Evolutionary conservation across 352 stramenopile species (phyloP).

Genomic region (Globisporangium splendens): DNA sequence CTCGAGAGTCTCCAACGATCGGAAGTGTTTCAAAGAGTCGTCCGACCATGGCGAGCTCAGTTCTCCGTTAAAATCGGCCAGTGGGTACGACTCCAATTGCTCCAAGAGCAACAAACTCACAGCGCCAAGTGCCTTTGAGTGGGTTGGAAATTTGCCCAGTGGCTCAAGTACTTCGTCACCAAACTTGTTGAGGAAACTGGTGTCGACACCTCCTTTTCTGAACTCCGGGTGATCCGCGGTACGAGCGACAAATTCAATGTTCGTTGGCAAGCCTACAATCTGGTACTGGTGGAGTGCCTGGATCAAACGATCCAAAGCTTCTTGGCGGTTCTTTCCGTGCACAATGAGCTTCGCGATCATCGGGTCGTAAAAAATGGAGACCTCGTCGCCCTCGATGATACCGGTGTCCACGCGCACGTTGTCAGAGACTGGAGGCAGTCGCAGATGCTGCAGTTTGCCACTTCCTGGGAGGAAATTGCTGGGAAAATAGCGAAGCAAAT

Average conservation of each 20-base stretch:
- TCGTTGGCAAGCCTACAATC: constrained; percentile 91
- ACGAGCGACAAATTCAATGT: constrained; percentile 93
- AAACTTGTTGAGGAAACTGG: constrained; percentile 92
- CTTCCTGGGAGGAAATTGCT: constrained; percentile 91
- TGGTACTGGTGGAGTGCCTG: constrained; percentile 89
- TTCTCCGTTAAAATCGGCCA: constrained; percentile 37
- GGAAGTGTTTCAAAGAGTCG: constrained; percentile 49
- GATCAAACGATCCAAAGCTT: constrained; percentile 83
- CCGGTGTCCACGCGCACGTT: constrained; percentile 88
- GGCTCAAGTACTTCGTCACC: constrained; percentile 77
- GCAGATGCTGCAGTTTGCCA: constrained; percentile 80
- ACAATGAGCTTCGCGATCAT: constrained; percentile 95
- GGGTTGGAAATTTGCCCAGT: constrained; percentile 39
- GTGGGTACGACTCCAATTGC: constrained; percentile 31
- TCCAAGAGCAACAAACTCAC: constrained; percentile 74
- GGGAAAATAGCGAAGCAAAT: not conserved
- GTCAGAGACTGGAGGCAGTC: constrained; percentile 63
- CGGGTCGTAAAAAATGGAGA: constrained; percentile 93
- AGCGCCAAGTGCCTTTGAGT: constrained; percentile 72
- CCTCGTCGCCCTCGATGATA: constrained; percentile 84
- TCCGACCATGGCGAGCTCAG: constrained; percentile 59
- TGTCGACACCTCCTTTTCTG: constrained; percentile 87
- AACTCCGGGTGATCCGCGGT: constrained; percentile 89
- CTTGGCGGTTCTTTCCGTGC: constrained; percentile 80
- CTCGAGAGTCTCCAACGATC: constrained; percentile 51